phyloP scores from a whole-genome alignment of 2,329 filamentous ascomycete species.

The Stromatinia cepivora region DNA sequence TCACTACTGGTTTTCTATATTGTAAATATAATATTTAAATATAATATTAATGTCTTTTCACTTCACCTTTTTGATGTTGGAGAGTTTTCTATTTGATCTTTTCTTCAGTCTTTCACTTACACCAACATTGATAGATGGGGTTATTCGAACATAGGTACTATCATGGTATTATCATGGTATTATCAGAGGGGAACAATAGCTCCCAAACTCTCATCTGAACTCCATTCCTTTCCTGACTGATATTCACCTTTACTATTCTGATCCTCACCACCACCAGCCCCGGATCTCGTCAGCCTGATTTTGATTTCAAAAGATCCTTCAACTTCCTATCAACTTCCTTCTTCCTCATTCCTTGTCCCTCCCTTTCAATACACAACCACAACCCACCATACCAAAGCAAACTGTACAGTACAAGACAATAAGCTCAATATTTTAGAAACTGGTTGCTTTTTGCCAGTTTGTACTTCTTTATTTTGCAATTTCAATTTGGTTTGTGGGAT shows the following conservation, averaged over 20 bases:
- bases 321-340: background rate
- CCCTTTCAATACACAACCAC: background rate
- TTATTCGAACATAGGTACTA: no score
- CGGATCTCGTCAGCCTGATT: background rate
- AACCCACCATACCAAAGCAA: background rate
- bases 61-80: background rate
- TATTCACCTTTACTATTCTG: background rate
- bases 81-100: background rate
- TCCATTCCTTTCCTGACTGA: background rate
- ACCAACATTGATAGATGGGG: background rate
- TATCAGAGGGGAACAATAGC: background rate
- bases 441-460: background rate
- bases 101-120: background rate
- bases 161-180: background rate
- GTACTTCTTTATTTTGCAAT: background rate
- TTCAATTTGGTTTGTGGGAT: background rate
- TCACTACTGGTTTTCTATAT: background rate
- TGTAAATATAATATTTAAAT: slow-evolving; percentile 7
- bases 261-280: background rate
- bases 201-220: background rate
- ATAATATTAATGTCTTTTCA: background rate
- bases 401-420: background rate
- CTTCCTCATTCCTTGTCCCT: background rate
- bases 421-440: background rate
- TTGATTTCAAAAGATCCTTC: background rate